phyloP scores from a whole-genome alignment of 2,329 filamentous ascomycete genomes.

The Eutypa lata region DNA sequence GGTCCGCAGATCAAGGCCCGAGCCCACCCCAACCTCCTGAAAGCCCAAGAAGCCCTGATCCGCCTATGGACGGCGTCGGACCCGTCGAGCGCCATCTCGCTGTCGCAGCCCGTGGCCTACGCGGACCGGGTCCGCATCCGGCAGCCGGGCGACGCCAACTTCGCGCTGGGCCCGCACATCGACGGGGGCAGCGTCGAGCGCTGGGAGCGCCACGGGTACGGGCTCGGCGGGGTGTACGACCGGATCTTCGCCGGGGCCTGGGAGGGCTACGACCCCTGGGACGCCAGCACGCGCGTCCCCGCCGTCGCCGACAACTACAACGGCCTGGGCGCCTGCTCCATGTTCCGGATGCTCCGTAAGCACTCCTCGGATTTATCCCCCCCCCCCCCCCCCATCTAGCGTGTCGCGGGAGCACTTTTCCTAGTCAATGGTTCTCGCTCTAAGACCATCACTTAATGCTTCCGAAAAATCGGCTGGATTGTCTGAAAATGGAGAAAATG shows the following conservation, averaged over 20 bases:
- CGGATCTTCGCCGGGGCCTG: constrained; percentile 70
- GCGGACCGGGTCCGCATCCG: constrained; percentile 71
- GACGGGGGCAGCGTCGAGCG: constrained; percentile 74
- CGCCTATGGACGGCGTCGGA: constrained; percentile 58
- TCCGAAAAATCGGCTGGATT: too few relatives aligned
- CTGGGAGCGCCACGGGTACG: constrained; percentile 70
- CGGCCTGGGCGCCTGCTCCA: constrained; percentile 76
- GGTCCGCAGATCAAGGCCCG: constrained; percentile 64
- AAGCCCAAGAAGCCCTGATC: constrained; percentile 61
- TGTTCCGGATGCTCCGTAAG: constrained; percentile 87
- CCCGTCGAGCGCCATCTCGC: constrained; percentile 43
- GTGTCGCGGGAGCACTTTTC: too few relatives aligned
- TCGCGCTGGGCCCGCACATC: constrained; percentile 70
- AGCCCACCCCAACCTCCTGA: constrained; percentile 61
- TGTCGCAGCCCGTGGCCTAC: constrained; percentile 59
- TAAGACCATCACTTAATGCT: too few relatives aligned
- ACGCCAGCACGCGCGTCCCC: constrained; percentile 64
- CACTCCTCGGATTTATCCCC: too few relatives aligned
- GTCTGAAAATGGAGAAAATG: too few relatives aligned
- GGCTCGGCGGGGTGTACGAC: constrained; percentile 66
- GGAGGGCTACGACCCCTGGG: constrained; percentile 82
- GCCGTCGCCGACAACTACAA: constrained; percentile 75
- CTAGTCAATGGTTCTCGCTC: too few relatives aligned
- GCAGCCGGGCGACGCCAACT: constrained; percentile 66
- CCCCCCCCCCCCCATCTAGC: too few relatives aligned